Base-by-base conservation (phyloP, 2,329 filamentous ascomycete genomes). In the Pezicula radicicola region DNA sequence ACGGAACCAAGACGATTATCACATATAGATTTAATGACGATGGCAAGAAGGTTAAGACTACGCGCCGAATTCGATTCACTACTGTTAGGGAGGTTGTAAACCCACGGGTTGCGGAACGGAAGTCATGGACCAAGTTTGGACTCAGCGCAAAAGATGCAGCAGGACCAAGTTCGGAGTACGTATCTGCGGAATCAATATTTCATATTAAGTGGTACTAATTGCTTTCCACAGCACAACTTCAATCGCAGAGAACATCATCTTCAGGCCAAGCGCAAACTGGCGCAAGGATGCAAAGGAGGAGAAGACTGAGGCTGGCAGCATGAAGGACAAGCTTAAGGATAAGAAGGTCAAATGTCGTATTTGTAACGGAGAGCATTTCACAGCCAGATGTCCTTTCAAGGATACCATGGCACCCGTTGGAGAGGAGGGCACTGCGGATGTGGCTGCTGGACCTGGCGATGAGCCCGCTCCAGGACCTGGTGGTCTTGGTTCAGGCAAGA, bases 331-430 rank as follows among this genome's bases (percentile, higher is more conserved):
- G 77, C 81, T 97, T 68, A 96, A 94, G 84, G 92, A 97, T 78
- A 96, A 97, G 84, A 95, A 97, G 79, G 95, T 99, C 80, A 97
- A 97, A 83, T 99, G 94, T 76, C 89, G 94, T 81, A 97, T 99
- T 71, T 99, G 94, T 78, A 89, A 87, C 70, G 94, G 93, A 70
- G 94, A 99, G 80, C 94, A 99, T 84, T 99, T 97, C 81, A 99
- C 94, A 40, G 93, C 93, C 62, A 88, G 94, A 72, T 99, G 94
- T 84, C 94, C 94, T 35, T 99, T 96, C 87, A 99, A 97, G 80
- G 94, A 97, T 72, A 99, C 93, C 65, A 97, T 99, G 91, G 91
- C 93, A 35, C 94, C 89, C 36, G 84, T 92, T 55, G 85, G 85
- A 60, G 83, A 85, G 70, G 76, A 73, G 51, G 70, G 69, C 44